Evolutionary conservation across 225 moss, liverwort and hornwort genomes (phyloP).

Genomic region (Antitrichia curtipendula): DNA sequence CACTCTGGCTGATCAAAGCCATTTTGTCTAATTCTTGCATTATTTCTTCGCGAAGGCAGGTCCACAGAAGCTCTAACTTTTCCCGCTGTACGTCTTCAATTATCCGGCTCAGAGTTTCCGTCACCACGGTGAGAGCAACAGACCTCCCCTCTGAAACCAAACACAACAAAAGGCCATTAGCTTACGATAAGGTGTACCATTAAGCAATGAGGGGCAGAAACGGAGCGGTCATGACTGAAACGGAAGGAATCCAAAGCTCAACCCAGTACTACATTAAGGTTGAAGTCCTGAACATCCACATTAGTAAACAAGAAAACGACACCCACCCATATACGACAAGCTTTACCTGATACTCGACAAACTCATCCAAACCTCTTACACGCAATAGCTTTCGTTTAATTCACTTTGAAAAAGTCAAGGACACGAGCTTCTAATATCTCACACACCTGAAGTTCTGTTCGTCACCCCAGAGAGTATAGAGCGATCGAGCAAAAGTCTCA

Average conservation of each 20-base stretch:
- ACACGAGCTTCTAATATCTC: not conserved
- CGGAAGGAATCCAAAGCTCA: not conserved
- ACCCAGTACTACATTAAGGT: not conserved
- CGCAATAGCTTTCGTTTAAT: not conserved
- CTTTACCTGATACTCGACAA: not conserved
- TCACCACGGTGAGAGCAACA: constrained; percentile 63
- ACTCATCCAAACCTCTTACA: not conserved
- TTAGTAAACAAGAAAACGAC: not conserved
- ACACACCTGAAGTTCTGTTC: constrained; percentile 39
- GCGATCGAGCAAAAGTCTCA: constrained; percentile 68
- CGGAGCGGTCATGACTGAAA: not conserved
- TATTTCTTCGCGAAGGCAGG: constrained; percentile 55
- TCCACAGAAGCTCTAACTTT: constrained; percentile 66
- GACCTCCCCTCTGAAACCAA: constrained; percentile 36
- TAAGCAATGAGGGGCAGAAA: not conserved
- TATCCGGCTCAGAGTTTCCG: constrained; percentile 56
- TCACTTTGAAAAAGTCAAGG: not conserved
- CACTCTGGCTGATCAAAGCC: not conserved
- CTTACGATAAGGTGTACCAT: not conserved
- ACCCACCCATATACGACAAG: not conserved
- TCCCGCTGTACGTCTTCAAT: constrained; percentile 80
- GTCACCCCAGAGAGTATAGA: constrained; percentile 64
- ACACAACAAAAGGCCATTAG: not conserved
- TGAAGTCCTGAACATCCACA: not conserved
- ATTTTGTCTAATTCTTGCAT: constrained; percentile 23